These are phyloP conservation scores for Thermochaetoides thermophila DNA, from an alignment of 495 filamentous ascomycete species.

Conservation along the genomic window DNA sequence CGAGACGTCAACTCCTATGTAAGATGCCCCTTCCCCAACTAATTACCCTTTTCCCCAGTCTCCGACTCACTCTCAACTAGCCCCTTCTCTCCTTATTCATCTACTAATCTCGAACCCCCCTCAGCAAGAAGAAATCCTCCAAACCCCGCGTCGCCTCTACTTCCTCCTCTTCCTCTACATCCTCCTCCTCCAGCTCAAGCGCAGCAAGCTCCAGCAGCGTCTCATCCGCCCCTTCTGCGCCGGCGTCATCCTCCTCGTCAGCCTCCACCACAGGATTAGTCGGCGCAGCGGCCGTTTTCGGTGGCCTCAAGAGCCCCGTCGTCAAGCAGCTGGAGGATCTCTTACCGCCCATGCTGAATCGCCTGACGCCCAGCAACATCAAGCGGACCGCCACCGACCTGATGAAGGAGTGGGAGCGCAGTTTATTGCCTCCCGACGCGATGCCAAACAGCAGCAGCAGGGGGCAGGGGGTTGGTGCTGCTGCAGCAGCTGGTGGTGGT, in stretches of 20 bases:
- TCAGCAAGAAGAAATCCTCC: constrained; percentile 13
- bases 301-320: no score
- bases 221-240: not conserved
- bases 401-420: constrained; percentile 68
- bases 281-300: no score
- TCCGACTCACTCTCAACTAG: not conserved
- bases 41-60: not conserved
- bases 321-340: constrained; percentile 45
- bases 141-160: constrained; percentile 4
- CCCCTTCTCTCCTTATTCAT: not conserved
- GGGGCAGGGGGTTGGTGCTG: no score
- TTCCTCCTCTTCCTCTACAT: constrained; percentile 1
- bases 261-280: not conserved
- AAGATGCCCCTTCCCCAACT: constrained; percentile 12
- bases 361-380: constrained; percentile 50
- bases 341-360: constrained; percentile 44
- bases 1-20: constrained; percentile 21
- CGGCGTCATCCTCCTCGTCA: not conserved
- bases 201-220: not conserved
- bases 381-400: constrained; percentile 53
- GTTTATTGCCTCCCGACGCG: constrained; percentile 14
- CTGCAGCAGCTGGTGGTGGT: no score
- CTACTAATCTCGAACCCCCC: not conserved
- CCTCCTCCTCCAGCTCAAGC: constrained; percentile 1
- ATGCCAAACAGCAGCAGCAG: no score